A percentile compares a stretch with the other conserved stretches of the same genome.
These are phyloP conservation scores for Candida succiphila DNA, from an alignment of 805 yeast genomes.

Conservation along the genomic window DNA sequence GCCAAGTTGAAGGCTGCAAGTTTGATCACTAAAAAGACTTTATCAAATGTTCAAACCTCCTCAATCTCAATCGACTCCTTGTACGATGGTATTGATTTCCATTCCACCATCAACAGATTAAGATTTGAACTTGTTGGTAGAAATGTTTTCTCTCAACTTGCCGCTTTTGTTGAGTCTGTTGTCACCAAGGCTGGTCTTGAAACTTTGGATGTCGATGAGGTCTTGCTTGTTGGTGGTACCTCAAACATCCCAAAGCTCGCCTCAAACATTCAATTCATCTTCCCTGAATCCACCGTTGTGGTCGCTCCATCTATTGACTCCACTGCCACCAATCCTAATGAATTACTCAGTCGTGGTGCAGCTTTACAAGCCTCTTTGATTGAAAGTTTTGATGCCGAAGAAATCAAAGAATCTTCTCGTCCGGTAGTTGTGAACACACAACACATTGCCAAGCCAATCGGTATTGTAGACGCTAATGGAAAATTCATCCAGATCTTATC, in stretches of 20 bases:
- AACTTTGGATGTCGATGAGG: conserved; percentile 80
- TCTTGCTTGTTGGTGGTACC: conserved; percentile 85
- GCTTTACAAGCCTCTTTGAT: conserved; percentile 90
- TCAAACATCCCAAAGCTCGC: conserved; percentile 91
- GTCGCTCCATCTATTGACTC: conserved; percentile 69
- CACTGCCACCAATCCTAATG: conserved; percentile 81
- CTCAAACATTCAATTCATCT: conserved; percentile 55
- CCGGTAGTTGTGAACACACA: conserved; percentile 83
- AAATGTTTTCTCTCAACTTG: conserved; percentile 65
- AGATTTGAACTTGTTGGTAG: conserved; percentile 85
- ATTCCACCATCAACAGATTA: conserved; percentile 86
- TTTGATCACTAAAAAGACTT: conserved; percentile 78
- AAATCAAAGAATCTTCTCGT: conserved; percentile 68
- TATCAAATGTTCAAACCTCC: conserved; percentile 80
- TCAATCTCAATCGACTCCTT: conserved; percentile 91
- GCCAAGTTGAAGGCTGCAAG: conserved; percentile 85
- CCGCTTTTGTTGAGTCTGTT: conserved; percentile 62
- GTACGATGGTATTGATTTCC: conserved; percentile 91
- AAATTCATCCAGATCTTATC: conserved; percentile 62
- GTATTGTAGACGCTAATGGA: conserved; percentile 68
- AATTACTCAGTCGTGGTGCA: conserved; percentile 87
- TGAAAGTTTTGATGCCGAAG: conserved; percentile 76
- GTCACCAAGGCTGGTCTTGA: conserved; percentile 80
- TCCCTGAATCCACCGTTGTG: conserved; percentile 72
- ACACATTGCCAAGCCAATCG: conserved; percentile 77